Percentiles rank a stretch among this genome's conserved stretches.
Evolutionary conservation across 306 rosid genomes (phyloP).

Genomic region (Casuarina glauca): DNA sequence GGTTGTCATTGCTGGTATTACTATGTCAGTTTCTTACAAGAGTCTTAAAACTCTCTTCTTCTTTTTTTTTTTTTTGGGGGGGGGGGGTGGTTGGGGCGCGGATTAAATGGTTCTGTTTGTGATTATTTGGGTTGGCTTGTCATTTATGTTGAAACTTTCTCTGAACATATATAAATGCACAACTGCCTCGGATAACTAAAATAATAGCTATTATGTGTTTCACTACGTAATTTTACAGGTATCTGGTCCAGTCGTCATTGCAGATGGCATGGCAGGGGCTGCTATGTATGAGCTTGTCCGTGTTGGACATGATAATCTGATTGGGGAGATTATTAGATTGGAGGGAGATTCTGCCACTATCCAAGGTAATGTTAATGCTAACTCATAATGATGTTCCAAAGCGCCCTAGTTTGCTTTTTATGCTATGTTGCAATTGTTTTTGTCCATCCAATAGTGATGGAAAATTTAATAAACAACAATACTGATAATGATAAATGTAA

Average conservation of each 20-base stretch:
- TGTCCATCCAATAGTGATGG: not conserved
- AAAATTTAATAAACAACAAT: not conserved
- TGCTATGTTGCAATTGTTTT: not conserved
- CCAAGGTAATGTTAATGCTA: constrained; percentile 57
- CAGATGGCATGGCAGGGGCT: constrained; percentile 99
- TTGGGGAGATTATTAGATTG: constrained; percentile 95
- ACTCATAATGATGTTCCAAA: not conserved
- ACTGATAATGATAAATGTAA: not conserved
- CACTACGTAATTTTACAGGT: constrained; percentile 54
- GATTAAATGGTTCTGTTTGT: not conserved
- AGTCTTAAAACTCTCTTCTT: not conserved
- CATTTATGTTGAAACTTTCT: not conserved
- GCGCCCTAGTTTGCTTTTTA: not conserved
- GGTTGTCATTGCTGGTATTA: not conserved
- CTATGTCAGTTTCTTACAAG: not conserved
- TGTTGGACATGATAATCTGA: constrained; percentile 86
- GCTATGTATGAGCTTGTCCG: constrained; percentile 99
- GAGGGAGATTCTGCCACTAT: constrained; percentile 99
- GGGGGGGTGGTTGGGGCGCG: too few relatives aligned
- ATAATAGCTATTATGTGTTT: not conserved
- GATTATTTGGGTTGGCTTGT: not conserved
- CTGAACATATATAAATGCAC: not conserved
- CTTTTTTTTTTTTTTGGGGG: not conserved
- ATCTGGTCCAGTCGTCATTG: constrained; percentile 97
- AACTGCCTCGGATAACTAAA: not conserved